Evolutionary conservation across 1,284 basidiomycete genomes (phyloP).

Genomic region (Fomes fomentarius): DNA sequence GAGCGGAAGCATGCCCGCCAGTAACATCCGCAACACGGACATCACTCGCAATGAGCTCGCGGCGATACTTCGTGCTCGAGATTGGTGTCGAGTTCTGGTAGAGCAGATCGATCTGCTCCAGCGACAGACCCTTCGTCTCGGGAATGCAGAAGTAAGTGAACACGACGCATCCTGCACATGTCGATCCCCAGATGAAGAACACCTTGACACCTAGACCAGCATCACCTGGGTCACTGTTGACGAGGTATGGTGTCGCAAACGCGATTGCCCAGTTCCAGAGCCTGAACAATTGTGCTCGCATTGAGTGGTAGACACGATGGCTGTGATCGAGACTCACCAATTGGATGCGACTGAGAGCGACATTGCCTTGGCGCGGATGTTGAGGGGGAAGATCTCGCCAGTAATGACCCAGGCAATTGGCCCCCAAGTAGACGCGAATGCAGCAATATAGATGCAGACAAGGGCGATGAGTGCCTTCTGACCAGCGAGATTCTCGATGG

Average conservation of each 20-base stretch:
- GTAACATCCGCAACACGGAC: constrained; percentile 27
- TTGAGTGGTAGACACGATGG: too few relatives aligned
- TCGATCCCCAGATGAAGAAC: constrained; percentile 90
- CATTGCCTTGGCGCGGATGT: constrained; percentile 79
- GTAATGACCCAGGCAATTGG: constrained; percentile 80
- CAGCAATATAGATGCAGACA: constrained; percentile 78
- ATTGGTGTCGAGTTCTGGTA: constrained; percentile 52
- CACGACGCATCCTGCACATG: constrained; percentile 67
- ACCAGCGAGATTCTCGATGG: constrained; percentile 37
- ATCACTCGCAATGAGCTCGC: constrained; percentile 38
- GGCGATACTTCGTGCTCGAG: constrained; percentile 47
- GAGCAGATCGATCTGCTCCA: constrained; percentile 74
- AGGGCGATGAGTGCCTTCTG: constrained; percentile 47
- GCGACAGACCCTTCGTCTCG: constrained; percentile 74
- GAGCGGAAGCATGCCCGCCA: constrained; percentile 1
- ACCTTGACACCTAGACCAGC: constrained; percentile 64
- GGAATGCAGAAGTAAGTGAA: constrained; percentile 84
- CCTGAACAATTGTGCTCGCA: too few relatives aligned
- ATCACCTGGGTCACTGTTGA: constrained; percentile 42
- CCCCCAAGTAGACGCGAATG: constrained; percentile 82
- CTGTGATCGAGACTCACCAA: constrained; percentile 65
- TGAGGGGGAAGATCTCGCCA: constrained; percentile 75
- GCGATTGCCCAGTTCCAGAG: constrained; percentile 37
- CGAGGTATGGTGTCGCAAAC: constrained; percentile 76
- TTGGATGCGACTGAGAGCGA: constrained; percentile 73